A percentile compares a stretch with the other conserved stretches of the same genome.
Evolutionary conservation across 306 rosid genomes (phyloP).

Genomic region (Malus fusca): DNA sequence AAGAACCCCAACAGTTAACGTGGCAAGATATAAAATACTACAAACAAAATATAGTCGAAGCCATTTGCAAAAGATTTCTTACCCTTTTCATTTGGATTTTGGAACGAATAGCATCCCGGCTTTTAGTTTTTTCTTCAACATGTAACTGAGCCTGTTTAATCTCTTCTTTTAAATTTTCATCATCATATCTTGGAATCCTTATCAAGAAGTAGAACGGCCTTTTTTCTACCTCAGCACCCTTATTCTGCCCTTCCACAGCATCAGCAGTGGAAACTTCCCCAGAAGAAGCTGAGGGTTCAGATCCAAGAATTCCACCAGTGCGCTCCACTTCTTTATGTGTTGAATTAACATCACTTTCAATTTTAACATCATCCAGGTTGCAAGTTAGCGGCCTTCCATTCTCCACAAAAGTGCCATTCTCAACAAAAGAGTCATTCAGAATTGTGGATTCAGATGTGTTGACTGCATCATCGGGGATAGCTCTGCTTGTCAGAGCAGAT

Average conservation of each 20-base stretch:
- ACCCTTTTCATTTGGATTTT: conserved; percentile 53
- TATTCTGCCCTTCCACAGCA: conserved; percentile 34
- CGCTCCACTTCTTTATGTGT: conserved; percentile 11
- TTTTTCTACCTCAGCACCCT: conserved; percentile 46
- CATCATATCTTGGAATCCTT: conserved; percentile 59
- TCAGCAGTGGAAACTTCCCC: conserved; percentile 30
- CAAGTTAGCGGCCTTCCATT: conserved; percentile 10
- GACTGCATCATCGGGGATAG: conserved; percentile 9
- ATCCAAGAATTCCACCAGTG: conserved; percentile 18
- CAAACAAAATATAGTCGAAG: neutral
- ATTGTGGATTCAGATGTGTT: conserved; percentile 14
- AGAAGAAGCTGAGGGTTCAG: conserved; percentile 22
- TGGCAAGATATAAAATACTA: conserved; percentile 6
- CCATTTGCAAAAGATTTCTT: conserved; percentile 5
- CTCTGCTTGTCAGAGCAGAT: conserved; percentile 14
- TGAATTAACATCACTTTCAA: conserved; percentile 7
- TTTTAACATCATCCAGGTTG: conserved; percentile 11
- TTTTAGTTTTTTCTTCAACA: conserved; percentile 57
- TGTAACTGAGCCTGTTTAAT: conserved; percentile 36
- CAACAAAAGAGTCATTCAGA: neutral
- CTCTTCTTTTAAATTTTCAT: conserved; percentile 50
- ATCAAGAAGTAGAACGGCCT: conserved; percentile 58
- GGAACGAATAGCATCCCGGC: conserved; percentile 46
- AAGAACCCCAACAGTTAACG: conserved; percentile 19
- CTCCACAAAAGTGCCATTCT: neutral